Evolutionary conservation across 2,329 filamentous ascomycete species (phyloP).

Genomic region (Exophiala sp.): DNA sequence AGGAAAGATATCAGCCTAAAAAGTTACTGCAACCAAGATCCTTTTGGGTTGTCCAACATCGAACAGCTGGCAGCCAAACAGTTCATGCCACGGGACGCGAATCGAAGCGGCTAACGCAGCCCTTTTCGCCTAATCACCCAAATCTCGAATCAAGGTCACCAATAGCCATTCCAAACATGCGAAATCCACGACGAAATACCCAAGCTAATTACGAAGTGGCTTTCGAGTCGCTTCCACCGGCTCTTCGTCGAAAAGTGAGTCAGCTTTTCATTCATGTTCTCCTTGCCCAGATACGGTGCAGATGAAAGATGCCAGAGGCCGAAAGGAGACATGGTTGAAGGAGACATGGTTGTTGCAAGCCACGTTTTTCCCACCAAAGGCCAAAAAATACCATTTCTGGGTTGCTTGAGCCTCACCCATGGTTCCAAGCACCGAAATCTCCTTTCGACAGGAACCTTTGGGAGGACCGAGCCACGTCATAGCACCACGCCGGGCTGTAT

Average conservation of each 20-base stretch:
- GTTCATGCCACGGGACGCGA: not conserved
- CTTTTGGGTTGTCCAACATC: too few relatives aligned
- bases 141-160: not conserved
- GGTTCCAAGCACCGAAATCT: not conserved
- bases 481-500: not conserved
- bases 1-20: too few relatives aligned
- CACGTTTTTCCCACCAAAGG: not conserved
- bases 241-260: slow-evolving; percentile 58
- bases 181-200: slow-evolving; percentile 13
- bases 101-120: too few relatives aligned
- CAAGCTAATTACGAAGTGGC: slow-evolving; percentile 28
- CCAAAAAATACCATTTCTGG: not conserved
- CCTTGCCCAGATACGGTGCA: too few relatives aligned
- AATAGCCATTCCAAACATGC: slow-evolving; percentile 13
- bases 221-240: slow-evolving; percentile 54
- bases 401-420: too few relatives aligned
- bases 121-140: too few relatives aligned
- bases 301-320: too few relatives aligned
- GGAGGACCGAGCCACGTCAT: slow-evolving; percentile 8
- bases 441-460: too few relatives aligned
- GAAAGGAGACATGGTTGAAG: too few relatives aligned
- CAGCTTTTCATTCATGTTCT: not conserved
- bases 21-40: too few relatives aligned
- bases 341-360: not conserved
- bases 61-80: too few relatives aligned